phyloP scores from a whole-genome alignment of 495 filamentous ascomycete species.

The Trichocladium uniseriatum region DNA sequence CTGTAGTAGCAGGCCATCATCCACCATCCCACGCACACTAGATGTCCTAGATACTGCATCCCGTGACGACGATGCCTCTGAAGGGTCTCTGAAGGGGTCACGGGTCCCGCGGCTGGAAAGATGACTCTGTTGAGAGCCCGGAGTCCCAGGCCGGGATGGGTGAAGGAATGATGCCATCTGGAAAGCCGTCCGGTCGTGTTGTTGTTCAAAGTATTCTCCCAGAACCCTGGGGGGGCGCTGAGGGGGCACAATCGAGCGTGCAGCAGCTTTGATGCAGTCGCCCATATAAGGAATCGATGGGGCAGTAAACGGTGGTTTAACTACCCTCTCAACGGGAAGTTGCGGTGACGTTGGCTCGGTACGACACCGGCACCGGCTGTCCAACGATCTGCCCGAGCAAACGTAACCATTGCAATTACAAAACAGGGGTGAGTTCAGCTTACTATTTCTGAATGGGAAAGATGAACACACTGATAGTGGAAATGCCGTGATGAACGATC shows the following conservation, averaged over 20 bases:
- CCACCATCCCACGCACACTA: conserved; percentile 14
- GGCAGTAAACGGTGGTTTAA: background rate
- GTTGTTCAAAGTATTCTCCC: too few species aligned
- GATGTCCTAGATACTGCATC: conserved; percentile 15
- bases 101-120: background rate
- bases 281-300: conserved; percentile 1
- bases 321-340: background rate
- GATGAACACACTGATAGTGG: background rate
- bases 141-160: conserved; percentile 1
- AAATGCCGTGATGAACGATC: background rate
- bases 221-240: too few species aligned
- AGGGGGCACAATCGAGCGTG: background rate
- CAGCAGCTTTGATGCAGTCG: background rate
- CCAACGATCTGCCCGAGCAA: conserved; percentile 4
- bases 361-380: conserved; percentile 2
- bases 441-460: background rate
- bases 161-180: conserved; percentile 2
- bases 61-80: conserved; percentile 13
- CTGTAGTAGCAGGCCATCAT: background rate
- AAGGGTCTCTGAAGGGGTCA: conserved; percentile 24
- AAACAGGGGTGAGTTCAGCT: background rate
- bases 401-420: background rate
- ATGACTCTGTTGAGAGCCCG: conserved; percentile 1
- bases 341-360: conserved; percentile 5
- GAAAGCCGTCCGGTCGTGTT: too few species aligned